Conservation (phyloP, 2,329 filamentous ascomycete genomes). For the Penicillium concentricum region DNA sequence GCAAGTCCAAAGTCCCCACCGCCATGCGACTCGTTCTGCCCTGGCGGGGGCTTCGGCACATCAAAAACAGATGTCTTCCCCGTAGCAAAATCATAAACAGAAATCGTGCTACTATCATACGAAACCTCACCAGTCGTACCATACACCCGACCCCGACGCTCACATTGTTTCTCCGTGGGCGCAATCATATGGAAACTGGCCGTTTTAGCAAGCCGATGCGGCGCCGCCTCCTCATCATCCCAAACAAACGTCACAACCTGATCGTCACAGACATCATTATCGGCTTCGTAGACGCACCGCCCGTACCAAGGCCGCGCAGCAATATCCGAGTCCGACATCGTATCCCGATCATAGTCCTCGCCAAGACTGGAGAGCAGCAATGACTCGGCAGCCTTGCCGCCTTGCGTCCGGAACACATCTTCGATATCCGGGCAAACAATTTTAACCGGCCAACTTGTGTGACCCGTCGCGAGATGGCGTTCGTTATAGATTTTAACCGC, state of each 20-base stretch:
- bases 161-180: constrained; percentile 81
- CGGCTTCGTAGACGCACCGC: constrained; percentile 88
- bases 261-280: constrained; percentile 93
- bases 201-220: constrained; percentile 68
- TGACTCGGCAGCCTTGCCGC: constrained; percentile 51
- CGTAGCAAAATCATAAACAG: constrained; percentile 68
- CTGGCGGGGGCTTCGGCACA: constrained; percentile 59
- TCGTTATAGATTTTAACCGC: constrained; percentile 80
- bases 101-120: constrained; percentile 77
- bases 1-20: constrained; percentile 79
- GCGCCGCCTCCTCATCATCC: constrained; percentile 63
- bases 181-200: constrained; percentile 94
- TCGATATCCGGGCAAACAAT: constrained; percentile 94
- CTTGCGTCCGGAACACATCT: constrained; percentile 57
- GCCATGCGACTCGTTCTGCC: constrained; percentile 61
- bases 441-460: constrained; percentile 76
- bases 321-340: constrained; percentile 54
- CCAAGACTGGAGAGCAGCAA: constrained; percentile 50
- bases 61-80: constrained; percentile 54
- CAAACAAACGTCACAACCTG: constrained; percentile 85
- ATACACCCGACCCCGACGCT: constrained; percentile 81
- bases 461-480: constrained; percentile 63
- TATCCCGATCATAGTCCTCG: constrained; percentile 57
- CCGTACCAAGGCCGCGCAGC: constrained; percentile 70
- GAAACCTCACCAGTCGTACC: constrained; percentile 82